A percentile compares a stretch with the other conserved stretches of the same genome.
Evolutionary conservation across 345 rosid species (phyloP).

Genomic region (Camelina hispida): DNA sequence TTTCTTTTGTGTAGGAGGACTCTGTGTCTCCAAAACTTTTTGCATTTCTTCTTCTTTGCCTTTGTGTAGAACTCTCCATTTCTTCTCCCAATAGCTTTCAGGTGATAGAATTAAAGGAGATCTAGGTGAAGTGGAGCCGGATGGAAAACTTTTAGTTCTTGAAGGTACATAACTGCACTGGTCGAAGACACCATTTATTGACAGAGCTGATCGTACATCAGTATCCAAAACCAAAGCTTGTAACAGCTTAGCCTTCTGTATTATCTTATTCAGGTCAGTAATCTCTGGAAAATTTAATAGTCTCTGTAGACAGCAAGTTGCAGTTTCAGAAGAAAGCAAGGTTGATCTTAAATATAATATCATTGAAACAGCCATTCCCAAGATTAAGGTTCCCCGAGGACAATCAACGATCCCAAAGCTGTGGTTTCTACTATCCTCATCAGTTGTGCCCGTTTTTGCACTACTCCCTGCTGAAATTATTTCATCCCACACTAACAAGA

Average conservation of each 20-base stretch:
- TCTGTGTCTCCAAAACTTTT: conserved; percentile 43
- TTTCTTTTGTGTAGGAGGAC: conserved; percentile 49
- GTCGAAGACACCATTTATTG: conserved; percentile 7
- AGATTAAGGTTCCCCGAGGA: conserved; percentile 70
- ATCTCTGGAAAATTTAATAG: conserved; percentile 74
- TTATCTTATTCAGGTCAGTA: conserved; percentile 57
- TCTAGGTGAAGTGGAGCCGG: conserved; percentile 54
- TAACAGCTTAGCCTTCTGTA: conserved; percentile 66
- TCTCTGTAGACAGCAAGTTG: conserved; percentile 82
- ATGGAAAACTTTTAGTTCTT: conserved; percentile 55
- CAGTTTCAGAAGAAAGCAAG: conserved; percentile 80
- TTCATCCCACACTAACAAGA: conserved; percentile 83
- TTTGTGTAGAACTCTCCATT: conserved; percentile 66
- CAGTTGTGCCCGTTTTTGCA: conserved; percentile 32
- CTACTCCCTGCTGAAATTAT: conserved; percentile 67
- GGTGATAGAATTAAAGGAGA: conserved; percentile 59
- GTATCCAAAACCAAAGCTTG: conserved; percentile 59
- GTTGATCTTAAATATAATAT: conserved; percentile 78
- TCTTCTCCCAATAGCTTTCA: conserved; percentile 90
- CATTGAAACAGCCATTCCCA: conserved; percentile 76
- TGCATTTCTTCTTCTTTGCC: conserved; percentile 49
- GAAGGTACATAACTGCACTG: conserved; percentile 19
- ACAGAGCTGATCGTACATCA: conserved; percentile 41
- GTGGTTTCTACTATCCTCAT: conserved; percentile 39
- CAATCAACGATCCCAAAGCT: conserved; percentile 56